Evolutionary conservation across 2,329 filamentous ascomycete genomes (phyloP), one percentile per base, ranked within the genome.

Genomic region (Arthrobotrys entomopaga): DNA sequence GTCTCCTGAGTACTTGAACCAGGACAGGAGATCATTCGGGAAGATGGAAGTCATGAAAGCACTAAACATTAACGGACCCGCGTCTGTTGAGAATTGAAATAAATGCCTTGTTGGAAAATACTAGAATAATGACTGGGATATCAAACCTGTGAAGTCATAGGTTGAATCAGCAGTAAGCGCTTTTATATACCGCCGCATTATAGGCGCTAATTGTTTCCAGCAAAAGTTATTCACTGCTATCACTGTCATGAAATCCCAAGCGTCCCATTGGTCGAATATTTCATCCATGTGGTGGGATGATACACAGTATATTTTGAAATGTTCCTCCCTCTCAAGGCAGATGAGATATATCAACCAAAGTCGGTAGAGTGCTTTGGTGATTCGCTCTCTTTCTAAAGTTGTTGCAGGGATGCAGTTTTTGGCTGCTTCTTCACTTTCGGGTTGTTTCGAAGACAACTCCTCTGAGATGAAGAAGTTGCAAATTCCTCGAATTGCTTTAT

Each of bases 191-290:
- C 16, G 22, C 4, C 24, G 43, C 10, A 19, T 6, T 46, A 38
- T 26, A 16, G 2, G 54, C 16, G 3, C 13, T 46, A 67, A 5
- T 19, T n/a, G 20, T 4, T 38, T 29, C 64, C 64, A 67, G 11
- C 50, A 19, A 8, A 67, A 53, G 22, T 67, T 54, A n/a, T 59
- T 59, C 2, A 67, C 54, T 5, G 3, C 10, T 42, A 43, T 67
- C 7, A 67, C 53, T 5, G 53, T 43, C 64, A 67, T 46, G 19
- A 67, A 52, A 1, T 67, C 64, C 54, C 64, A 67, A 54, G 29
- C 52, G 2, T 15, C 22, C 53, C 64, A 67, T 3, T 11, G n/a
- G 19, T 52, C 19, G 29, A 67, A 53, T n/a, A 59, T 42, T 2
- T 20, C 46, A 10, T 7, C 49, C 1, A 48, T 48, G 2, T 29